Conservation (phyloP, 768 basidiomycete genomes). For the Mycena maculata region DNA sequence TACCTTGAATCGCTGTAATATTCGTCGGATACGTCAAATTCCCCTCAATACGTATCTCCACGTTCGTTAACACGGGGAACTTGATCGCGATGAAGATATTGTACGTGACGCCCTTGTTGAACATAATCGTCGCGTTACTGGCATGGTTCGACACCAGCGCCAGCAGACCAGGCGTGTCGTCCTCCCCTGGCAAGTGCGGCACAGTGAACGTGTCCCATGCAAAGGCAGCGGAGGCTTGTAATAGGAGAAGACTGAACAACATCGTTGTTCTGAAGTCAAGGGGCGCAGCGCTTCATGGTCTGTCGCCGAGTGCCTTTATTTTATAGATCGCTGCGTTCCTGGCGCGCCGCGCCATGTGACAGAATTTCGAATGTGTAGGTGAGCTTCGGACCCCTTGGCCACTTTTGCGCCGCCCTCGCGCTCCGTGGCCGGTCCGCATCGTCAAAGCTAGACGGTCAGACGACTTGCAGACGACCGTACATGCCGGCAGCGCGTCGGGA, state of each 20-base stretch:
- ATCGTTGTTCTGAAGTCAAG: constrained; percentile 5
- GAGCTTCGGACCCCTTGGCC: background rate
- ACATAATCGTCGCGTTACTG: constrained; percentile 64
- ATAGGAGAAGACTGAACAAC: constrained; percentile 36
- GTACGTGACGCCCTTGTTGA: constrained; percentile 66
- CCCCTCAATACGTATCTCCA: constrained; percentile 67
- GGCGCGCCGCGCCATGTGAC: constrained; percentile 4
- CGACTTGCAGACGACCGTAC: no score
- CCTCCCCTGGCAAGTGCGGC: constrained; percentile 57
- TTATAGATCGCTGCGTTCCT: constrained; percentile 3
- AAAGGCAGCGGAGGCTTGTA: constrained; percentile 37
- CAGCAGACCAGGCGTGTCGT: constrained; percentile 63
- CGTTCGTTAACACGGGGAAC: constrained; percentile 66
- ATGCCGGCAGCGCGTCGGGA: no score
- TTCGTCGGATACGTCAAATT: constrained; percentile 67
- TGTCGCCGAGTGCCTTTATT: constrained; percentile 5
- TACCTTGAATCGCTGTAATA: constrained; percentile 64
- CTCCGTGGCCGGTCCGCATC: constrained; percentile 1
- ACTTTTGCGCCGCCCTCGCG: background rate
- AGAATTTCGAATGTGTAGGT: background rate
- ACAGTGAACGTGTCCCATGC: constrained; percentile 65
- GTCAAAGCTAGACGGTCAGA: constrained; percentile 3
- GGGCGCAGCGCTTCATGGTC: background rate
- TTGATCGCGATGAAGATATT: constrained; percentile 71
- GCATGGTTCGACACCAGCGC: constrained; percentile 56